These are phyloP conservation scores for Sphaerulina vaccinii DNA, from an alignment of 2,329 filamentous ascomycete species.

Conservation along the genomic window DNA sequence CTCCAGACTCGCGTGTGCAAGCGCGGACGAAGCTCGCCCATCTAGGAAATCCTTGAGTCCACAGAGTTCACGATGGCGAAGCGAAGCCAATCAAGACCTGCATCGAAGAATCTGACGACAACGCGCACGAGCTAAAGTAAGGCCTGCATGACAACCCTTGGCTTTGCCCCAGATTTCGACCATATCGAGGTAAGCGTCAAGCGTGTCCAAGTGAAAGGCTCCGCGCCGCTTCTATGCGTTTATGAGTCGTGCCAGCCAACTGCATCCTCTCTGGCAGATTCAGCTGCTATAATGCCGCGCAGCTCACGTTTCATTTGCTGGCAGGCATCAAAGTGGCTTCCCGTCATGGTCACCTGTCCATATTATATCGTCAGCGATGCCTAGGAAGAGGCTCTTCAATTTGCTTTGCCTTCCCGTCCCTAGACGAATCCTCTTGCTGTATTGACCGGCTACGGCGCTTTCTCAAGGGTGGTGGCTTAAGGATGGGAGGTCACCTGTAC, in stretches of 20 bases:
- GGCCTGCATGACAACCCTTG: slow-evolving; percentile 5
- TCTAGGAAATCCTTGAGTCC: background rate
- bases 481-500: slow-evolving; percentile 24
- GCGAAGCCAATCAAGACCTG: slow-evolving; percentile 8
- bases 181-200: slow-evolving; percentile 1
- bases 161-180: slow-evolving; percentile 2
- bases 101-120: slow-evolving; percentile 16
- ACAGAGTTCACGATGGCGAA: slow-evolving; percentile 1
- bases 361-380: background rate
- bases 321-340: background rate
- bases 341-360: background rate
- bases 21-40: slow-evolving; percentile 3
- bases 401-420: slow-evolving; percentile 17
- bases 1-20: slow-evolving; percentile 8
- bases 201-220: slow-evolving; percentile 12
- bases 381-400: slow-evolving; percentile 13
- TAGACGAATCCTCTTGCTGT: background rate
- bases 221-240: slow-evolving; percentile 10
- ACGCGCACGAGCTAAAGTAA: slow-evolving; percentile 8
- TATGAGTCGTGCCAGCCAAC: background rate
- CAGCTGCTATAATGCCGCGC: background rate
- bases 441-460: slow-evolving; percentile 18
- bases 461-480: slow-evolving; percentile 10
- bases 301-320: background rate
- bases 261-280: background rate